These are phyloP conservation scores for Sporothrix protearum DNA, from an alignment of 2,329 filamentous ascomycete species.

Conservation along the genomic window DNA sequence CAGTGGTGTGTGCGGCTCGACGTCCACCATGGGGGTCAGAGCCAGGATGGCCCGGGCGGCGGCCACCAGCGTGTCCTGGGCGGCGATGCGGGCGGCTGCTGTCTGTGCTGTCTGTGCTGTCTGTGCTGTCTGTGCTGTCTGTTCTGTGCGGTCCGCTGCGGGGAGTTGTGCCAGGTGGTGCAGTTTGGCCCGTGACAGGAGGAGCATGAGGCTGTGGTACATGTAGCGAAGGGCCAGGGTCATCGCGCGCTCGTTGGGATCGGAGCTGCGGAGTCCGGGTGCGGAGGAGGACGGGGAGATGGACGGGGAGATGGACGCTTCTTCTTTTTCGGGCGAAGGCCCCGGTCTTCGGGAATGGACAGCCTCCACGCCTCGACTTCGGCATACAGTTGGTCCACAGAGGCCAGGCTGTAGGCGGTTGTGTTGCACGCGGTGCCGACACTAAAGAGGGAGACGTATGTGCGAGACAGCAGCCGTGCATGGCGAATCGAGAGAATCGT, in stretches of 20 bases:
- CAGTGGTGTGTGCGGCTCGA: slow-evolving; percentile 33
- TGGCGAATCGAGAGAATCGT: slow-evolving; percentile 32
- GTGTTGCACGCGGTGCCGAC: slow-evolving; percentile 32
- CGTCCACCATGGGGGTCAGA: slow-evolving; percentile 33
- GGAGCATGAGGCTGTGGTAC: slow-evolving; percentile 33
- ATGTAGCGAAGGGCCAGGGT: slow-evolving; percentile 31
- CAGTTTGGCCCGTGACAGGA: slow-evolving; percentile 32
- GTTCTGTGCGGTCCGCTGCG: not conserved
- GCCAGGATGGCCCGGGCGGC: slow-evolving; percentile 32
- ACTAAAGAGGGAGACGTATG: slow-evolving; percentile 34
- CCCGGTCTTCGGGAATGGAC: slow-evolving; percentile 28
- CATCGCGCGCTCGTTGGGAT: slow-evolving; percentile 20
- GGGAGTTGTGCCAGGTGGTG: slow-evolving; percentile 18
- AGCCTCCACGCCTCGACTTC: slow-evolving; percentile 35
- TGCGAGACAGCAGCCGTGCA: slow-evolving; percentile 32
- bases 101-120: no score
- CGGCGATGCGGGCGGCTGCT: not conserved
- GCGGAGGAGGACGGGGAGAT: slow-evolving; percentile 23
- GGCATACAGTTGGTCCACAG: slow-evolving; percentile 31
- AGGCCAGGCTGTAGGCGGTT: slow-evolving; percentile 30
- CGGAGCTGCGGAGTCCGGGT: slow-evolving; percentile 16
- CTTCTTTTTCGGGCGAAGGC: slow-evolving; percentile 11
- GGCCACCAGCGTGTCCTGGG: slow-evolving; percentile 1
- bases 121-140: no score
- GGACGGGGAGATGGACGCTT: no score